Base-by-base conservation (phyloP, 768 basidiomycete species). In the Gyrodon lividus region DNA sequence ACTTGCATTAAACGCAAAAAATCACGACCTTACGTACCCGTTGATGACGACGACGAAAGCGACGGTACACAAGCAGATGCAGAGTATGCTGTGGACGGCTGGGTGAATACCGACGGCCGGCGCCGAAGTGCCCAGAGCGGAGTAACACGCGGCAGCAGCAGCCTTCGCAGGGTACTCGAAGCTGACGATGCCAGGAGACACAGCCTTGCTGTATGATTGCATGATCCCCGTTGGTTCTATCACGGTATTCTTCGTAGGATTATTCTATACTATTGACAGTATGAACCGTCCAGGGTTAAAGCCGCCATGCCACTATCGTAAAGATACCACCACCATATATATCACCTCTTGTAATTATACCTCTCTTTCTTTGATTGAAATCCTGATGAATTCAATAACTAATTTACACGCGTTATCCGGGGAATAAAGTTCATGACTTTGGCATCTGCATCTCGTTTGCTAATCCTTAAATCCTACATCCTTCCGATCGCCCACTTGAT, bases 11-110 rank as follows among this genome's bases (percentile, higher is more conserved):
- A 73, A 60, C 74, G 76, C 56, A 81, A 81, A 64, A 85, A 80
- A 58, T 81, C 80, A 3, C 74, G 78, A 31, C 74, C 77, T 4
- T 74, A 74, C 54, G 43, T 76, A 17, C 52, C 70, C 6, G 69
- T 72, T 1, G 74, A 77, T 28, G 77, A 80, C 1, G 81, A 74
- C 23, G 75, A 76, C 4, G 83, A 86, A 49, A 83, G 82, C 56
- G 87, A 85, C 31, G 85, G 83, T 1, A 79, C 76, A n/a, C 80
- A 88, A 56, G 86, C 84, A 3, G 87, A 89, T 62, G 84, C 76
- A 17, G 87, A 88, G 66, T 84, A 75, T 50, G 70, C 66, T 37
- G 45, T 54, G 35, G 56, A 52, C 19, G 61, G 68, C 23, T 84
- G 83, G 80, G 72, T 78, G 40, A 83, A 82, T 62, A 61, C 80